A percentile compares a stretch with the other conserved stretches of the same genome.
phyloP scores from a whole-genome alignment of 2,329 filamentous ascomycete species.

The Trichoderma endophyticum region DNA sequence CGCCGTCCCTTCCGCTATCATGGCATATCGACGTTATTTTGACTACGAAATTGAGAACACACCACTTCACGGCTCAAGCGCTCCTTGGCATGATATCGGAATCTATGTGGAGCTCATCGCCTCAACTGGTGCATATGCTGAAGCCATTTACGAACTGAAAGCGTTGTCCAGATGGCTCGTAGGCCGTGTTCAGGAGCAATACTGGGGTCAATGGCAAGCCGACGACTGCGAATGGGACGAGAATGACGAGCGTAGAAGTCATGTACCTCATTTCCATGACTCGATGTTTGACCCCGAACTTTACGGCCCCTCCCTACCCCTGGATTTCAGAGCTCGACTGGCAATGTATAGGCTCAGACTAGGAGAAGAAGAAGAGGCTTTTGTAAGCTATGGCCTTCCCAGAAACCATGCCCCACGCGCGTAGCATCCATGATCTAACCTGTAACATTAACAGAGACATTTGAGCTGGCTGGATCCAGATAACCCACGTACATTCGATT shows the following conservation, averaged over 20 bases:
- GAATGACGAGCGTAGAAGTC: conserved; percentile 63
- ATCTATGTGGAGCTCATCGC: conserved; percentile 81
- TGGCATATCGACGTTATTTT: conserved; percentile 49
- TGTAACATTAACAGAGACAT: conserved; percentile 50
- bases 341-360: conserved; percentile 77
- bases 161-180: conserved; percentile 77
- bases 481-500: conserved; percentile 43
- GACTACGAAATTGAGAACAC: conserved; percentile 38
- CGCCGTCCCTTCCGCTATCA: conserved; percentile 40
- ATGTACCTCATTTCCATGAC: conserved; percentile 59
- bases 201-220: conserved; percentile 68
- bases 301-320: conserved; percentile 72
- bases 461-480: conserved; percentile 68
- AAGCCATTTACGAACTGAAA: conserved; percentile 69
- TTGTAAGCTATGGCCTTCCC: conserved; percentile 50
- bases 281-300: conserved; percentile 50
- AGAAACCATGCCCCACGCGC: not conserved
- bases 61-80: conserved; percentile 34
- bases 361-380: conserved; percentile 66
- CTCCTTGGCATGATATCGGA: conserved; percentile 77
- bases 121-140: conserved; percentile 57
- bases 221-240: conserved; percentile 91
- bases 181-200: conserved; percentile 67
- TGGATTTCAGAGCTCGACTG: conserved; percentile 80
- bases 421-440: not conserved